These are phyloP conservation scores for Dothistroma pini DNA, from an alignment of 2,329 filamentous ascomycete species.

Conservation along the genomic window DNA sequence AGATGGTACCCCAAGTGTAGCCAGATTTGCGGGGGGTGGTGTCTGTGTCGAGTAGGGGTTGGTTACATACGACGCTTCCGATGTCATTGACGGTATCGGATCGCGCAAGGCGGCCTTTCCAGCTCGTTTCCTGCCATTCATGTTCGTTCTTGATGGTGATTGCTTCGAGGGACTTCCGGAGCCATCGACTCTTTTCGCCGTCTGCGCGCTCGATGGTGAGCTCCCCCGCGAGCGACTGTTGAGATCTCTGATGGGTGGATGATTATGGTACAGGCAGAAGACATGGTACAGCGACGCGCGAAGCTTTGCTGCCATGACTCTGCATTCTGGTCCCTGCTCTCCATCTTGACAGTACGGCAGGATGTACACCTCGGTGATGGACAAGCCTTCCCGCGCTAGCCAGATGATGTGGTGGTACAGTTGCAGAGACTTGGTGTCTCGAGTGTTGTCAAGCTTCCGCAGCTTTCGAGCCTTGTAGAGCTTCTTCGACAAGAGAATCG, in stretches of 20 bases:
- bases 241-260: slow-evolving; percentile 65
- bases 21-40: slow-evolving; percentile 36
- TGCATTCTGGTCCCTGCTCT: slow-evolving; percentile 71
- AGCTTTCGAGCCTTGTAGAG: slow-evolving; percentile 79
- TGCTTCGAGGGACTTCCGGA: slow-evolving; percentile 17
- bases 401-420: slow-evolving; percentile 91
- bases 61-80: slow-evolving; percentile 50
- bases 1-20: slow-evolving; percentile 23
- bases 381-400: slow-evolving; percentile 86
- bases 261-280: slow-evolving; percentile 93
- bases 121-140: slow-evolving; percentile 20
- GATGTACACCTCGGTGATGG: slow-evolving; percentile 81
- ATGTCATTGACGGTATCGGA: slow-evolving; percentile 47
- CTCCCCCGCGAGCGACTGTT: slow-evolving; percentile 36
- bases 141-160: slow-evolving; percentile 24
- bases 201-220: slow-evolving; percentile 25
- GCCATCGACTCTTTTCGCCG: slow-evolving; percentile 17
- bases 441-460: slow-evolving; percentile 73
- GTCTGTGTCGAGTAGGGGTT: slow-evolving; percentile 47
- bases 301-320: slow-evolving; percentile 86
- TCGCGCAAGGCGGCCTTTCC: slow-evolving; percentile 43
- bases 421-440: slow-evolving; percentile 73
- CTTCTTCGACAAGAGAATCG: slow-evolving; percentile 79
- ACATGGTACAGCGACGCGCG: slow-evolving; percentile 95
- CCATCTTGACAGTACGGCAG: slow-evolving; percentile 69